Percentiles rank a stretch among this genome's conserved stretches.
Evolutionary conservation across 108 stramenopile genomes (phyloP).

Genomic region (Discostella pseudostelligera): DNA sequence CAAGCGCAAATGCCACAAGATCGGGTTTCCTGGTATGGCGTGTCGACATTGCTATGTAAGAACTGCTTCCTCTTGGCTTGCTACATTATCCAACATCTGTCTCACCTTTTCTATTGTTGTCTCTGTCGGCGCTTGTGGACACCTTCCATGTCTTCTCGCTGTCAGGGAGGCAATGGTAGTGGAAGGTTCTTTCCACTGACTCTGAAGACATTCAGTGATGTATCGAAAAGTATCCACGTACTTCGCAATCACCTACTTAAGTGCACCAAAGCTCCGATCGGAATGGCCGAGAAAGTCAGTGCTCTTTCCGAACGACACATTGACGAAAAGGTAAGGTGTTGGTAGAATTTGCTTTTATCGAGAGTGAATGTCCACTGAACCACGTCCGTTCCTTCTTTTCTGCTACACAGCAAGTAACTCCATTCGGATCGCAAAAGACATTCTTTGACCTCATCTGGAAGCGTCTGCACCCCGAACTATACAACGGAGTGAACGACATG

Average conservation of each 20-base stretch:
- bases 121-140: too few species aligned
- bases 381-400: not conserved
- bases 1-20: slow-evolving; percentile 40
- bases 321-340: slow-evolving; percentile 55
- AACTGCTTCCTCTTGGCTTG: too few species aligned
- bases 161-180: slow-evolving; percentile 40
- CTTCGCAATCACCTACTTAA: slow-evolving; percentile 43
- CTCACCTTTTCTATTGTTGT: too few species aligned
- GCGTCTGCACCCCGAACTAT: slow-evolving; percentile 44
- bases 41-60: slow-evolving; percentile 44
- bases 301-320: slow-evolving; percentile 58
- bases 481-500: not conserved
- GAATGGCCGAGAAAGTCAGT: slow-evolving; percentile 55
- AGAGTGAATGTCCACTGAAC: not conserved
- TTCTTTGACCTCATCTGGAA: slow-evolving; percentile 48
- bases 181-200: slow-evolving; percentile 48
- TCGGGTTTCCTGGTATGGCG: slow-evolving; percentile 44
- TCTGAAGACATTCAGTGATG: slow-evolving; percentile 48
- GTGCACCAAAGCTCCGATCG: slow-evolving; percentile 67
- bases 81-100: too few species aligned
- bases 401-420: slow-evolving; percentile 16
- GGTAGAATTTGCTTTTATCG: not conserved
- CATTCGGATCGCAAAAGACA: slow-evolving; percentile 48
- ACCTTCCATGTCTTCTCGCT: too few species aligned
- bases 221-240: slow-evolving; percentile 42